Base-by-base conservation (phyloP, 768 basidiomycete genomes). In the Russula olivacea region DNA sequence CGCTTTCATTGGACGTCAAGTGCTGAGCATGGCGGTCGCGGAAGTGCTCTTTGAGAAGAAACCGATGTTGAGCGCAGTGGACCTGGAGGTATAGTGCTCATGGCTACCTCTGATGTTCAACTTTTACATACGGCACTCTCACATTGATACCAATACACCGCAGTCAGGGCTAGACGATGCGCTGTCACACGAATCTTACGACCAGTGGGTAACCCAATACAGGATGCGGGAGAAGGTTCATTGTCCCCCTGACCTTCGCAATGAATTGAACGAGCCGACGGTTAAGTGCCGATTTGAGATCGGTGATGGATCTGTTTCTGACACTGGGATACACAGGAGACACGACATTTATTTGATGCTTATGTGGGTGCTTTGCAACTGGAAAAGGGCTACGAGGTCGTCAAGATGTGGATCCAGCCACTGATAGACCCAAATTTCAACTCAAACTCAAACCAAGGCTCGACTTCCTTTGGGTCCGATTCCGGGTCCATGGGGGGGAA, bases 41-140 rank as follows among this genome's bases (percentile, higher is more conserved):
- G 69, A 75, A 45, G 67, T 74, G 48, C 70, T 86, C 19, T 86
- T 84, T 69, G 73, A 71, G 65, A 77, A 75, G 69, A 77, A 76
- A 66, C 86, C 86, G 14, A 76, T 80, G 70, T 67, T 84, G 55
- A 77, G 73, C 52, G 78, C 75, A 28, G 59, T 71, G 12, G 80
- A 83, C 41, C 77, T 90, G 58, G 73, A 76, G 72, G 86, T 47
- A 86, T 71, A 71, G 83, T 72, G 52, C 54, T 14, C 21, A 21
- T 47, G 34, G 21, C 34, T 17, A 1, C 28, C 47, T 21, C 30
- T 28, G 21, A n/a, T 12, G 38, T 49, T 23, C n/a, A 12, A 21
- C 3, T 30, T 32, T 23, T 40, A 14, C 10, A 30, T 40, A 21
- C 25, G 45, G n/a, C 28, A 41, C n/a, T 32, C 25, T 52, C 25